Conservation (phyloP, 2,329 filamentous ascomycete genomes). For the Neoscytalidium dimidiatum region DNA sequence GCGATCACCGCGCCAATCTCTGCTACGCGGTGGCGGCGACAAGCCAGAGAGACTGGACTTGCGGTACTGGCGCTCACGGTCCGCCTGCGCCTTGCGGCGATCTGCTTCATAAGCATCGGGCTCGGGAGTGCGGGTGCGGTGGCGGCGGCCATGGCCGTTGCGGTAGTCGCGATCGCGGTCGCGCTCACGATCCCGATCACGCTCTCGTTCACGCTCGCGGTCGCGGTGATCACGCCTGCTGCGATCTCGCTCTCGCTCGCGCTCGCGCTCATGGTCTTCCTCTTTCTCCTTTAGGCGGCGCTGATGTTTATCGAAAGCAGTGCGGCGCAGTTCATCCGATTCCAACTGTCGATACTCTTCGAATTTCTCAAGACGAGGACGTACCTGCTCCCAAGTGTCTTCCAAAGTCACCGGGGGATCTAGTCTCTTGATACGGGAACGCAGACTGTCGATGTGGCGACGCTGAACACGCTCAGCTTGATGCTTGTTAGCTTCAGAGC, state of each 20-base stretch:
- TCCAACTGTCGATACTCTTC: slow-evolving; percentile 83
- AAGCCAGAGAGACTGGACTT: slow-evolving; percentile 71
- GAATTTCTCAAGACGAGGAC: slow-evolving; percentile 73
- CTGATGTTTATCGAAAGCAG: slow-evolving; percentile 89
- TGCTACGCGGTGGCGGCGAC: slow-evolving; percentile 52
- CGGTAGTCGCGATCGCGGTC: slow-evolving; percentile 50
- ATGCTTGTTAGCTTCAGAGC: slow-evolving; percentile 80
- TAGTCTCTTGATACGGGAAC: slow-evolving; percentile 83
- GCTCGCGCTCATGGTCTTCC: slow-evolving; percentile 67
- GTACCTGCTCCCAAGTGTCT: slow-evolving; percentile 89
- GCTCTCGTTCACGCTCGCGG: slow-evolving; percentile 57
- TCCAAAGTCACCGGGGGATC: slow-evolving; percentile 76
- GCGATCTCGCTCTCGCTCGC: slow-evolving; percentile 62
- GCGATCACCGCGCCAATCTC: slow-evolving; percentile 38
- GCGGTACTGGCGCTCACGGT: slow-evolving; percentile 90
- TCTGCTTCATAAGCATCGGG: slow-evolving; percentile 94
- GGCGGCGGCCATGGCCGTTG: slow-evolving; percentile 42
- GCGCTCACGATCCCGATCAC: slow-evolving; percentile 49
- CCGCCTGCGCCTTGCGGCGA: slow-evolving; percentile 86
- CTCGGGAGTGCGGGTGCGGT: slow-evolving; percentile 81
- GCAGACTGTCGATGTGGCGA: slow-evolving; percentile 78
- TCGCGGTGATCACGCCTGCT: slow-evolving; percentile 43
- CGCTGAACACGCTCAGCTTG: slow-evolving; percentile 83
- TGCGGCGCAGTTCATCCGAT: slow-evolving; percentile 78
- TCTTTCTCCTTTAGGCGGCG: slow-evolving; percentile 90